phyloP scores from a whole-genome alignment of 2,329 filamentous ascomycete genomes.

The Cryphonectria carpinicola region DNA sequence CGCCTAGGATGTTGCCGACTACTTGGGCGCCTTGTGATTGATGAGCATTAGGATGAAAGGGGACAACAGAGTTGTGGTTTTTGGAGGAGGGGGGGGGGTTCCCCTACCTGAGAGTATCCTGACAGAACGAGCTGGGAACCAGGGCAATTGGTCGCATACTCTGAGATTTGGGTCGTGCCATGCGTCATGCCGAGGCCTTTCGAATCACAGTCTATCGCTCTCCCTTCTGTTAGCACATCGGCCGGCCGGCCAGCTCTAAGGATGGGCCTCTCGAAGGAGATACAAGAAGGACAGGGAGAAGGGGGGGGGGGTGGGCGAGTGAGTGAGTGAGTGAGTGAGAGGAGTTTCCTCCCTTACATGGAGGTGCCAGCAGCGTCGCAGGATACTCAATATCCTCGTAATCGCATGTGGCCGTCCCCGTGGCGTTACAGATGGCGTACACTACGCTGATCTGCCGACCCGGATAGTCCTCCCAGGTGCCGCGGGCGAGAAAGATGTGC shows the following conservation, averaged over 20 bases:
- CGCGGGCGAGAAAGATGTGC: conserved; percentile 27
- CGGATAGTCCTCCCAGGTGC: conserved; percentile 23
- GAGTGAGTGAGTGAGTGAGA: background rate
- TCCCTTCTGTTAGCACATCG: background rate
- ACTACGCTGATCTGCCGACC: conserved; percentile 21
- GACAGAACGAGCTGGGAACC: conserved; percentile 21
- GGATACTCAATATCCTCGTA: conserved; percentile 25
- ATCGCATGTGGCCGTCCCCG: conserved; percentile 11
- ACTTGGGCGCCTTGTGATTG: conserved; percentile 23
- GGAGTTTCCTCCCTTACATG: background rate
- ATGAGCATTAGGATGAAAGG: background rate
- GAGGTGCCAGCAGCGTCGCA: conserved; percentile 10
- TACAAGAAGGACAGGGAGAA: background rate
- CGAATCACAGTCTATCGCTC: conserved; percentile 15
- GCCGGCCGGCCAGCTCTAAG: background rate
- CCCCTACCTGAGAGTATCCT: conserved; percentile 22
- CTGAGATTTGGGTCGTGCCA: conserved; percentile 24
- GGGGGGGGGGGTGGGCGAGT: background rate
- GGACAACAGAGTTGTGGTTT: background rate
- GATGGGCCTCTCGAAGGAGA: background rate
- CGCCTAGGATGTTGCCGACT: conserved; percentile 27
- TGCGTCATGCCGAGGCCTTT: conserved; percentile 17
- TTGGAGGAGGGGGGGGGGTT: background rate
- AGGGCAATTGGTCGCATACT: conserved; percentile 18
- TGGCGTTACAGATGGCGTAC: conserved; percentile 23